phyloP scores from a whole-genome alignment of 768 basidiomycete species.

The Pleurotus tuoliensis region DNA sequence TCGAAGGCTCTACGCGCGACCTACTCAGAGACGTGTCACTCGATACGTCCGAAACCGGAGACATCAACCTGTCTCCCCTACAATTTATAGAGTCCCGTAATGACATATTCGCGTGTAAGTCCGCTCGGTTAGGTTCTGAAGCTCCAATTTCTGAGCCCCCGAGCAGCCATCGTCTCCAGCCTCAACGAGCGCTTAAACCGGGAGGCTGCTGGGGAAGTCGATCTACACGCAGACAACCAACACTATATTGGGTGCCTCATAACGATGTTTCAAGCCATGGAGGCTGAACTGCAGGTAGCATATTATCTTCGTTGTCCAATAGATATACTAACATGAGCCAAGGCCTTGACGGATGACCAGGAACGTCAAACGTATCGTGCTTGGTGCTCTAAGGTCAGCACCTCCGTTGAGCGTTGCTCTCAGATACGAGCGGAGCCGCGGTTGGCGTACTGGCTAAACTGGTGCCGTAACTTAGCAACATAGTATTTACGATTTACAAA shows the following conservation, averaged over 20 bases:
- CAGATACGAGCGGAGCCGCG: slow-evolving; percentile 28
- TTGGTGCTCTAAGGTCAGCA: slow-evolving; percentile 31
- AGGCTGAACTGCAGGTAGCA: slow-evolving; percentile 40
- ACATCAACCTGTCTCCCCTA: slow-evolving; percentile 24
- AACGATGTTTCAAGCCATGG: slow-evolving; percentile 49
- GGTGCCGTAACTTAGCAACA: slow-evolving; percentile 18
- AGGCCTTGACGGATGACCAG: slow-evolving; percentile 1
- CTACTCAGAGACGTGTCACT: slow-evolving; percentile 35
- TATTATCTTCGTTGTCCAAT: not conserved
- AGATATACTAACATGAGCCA: slow-evolving; percentile 15
- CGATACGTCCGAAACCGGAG: slow-evolving; percentile 14
- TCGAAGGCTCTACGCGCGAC: slow-evolving; percentile 55
- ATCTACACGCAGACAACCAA: slow-evolving; percentile 25
- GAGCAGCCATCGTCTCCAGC: slow-evolving; percentile 45
- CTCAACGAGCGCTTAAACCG: slow-evolving; percentile 30
- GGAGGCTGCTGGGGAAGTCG: slow-evolving; percentile 19
- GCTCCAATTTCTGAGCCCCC: slow-evolving; percentile 1
- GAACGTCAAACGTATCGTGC: slow-evolving; percentile 22
- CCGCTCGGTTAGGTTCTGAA: slow-evolving; percentile 5
- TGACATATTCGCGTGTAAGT: slow-evolving; percentile 35
- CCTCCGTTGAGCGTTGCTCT: slow-evolving; percentile 21
- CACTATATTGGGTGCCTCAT: slow-evolving; percentile 36
- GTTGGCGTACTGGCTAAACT: slow-evolving; percentile 26
- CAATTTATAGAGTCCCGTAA: slow-evolving; percentile 30
- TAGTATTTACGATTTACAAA: not conserved